phyloP scores from a whole-genome alignment of 805 yeast species.

The Kuraishia hungarica region DNA sequence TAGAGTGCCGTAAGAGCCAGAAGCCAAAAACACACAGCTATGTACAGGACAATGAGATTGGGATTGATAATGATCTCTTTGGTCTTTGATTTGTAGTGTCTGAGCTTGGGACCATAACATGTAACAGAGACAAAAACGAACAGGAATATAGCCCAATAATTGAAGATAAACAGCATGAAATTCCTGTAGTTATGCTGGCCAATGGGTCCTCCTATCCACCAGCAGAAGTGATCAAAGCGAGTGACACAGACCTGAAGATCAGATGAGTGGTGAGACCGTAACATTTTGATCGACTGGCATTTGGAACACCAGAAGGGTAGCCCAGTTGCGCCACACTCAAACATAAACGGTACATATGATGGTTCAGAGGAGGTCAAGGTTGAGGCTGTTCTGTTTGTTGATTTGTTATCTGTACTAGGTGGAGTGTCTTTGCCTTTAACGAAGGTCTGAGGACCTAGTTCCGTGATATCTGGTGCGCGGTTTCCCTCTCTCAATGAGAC shows the following conservation, averaged over 20 bases:
- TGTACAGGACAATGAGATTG: slow-evolving; percentile 39
- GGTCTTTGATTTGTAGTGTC: slow-evolving; percentile 14
- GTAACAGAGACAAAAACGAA: slow-evolving; percentile 29
- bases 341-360: slow-evolving; percentile 41
- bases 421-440: background rate
- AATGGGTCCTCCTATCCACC: slow-evolving; percentile 65
- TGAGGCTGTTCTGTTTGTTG: background rate
- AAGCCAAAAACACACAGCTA: slow-evolving; percentile 35
- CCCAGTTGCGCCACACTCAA: slow-evolving; percentile 65
- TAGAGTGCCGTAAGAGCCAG: slow-evolving; percentile 34
- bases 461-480: background rate
- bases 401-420: background rate
- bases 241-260: slow-evolving; percentile 51
- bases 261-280: slow-evolving; percentile 65
- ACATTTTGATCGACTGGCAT: slow-evolving; percentile 58
- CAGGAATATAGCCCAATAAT: slow-evolving; percentile 28
- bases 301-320: slow-evolving; percentile 67
- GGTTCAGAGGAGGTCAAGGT: background rate
- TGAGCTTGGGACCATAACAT: slow-evolving; percentile 20
- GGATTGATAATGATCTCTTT: slow-evolving; percentile 27
- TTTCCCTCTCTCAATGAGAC: background rate
- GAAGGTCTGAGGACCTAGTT: background rate
- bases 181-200: slow-evolving; percentile 58
- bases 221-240: slow-evolving; percentile 77
- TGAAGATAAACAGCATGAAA: slow-evolving; percentile 45